phyloP scores from a whole-genome alignment of 192 early-diverging fungal genomes.

The Umbelopsis vinacea region DNA sequence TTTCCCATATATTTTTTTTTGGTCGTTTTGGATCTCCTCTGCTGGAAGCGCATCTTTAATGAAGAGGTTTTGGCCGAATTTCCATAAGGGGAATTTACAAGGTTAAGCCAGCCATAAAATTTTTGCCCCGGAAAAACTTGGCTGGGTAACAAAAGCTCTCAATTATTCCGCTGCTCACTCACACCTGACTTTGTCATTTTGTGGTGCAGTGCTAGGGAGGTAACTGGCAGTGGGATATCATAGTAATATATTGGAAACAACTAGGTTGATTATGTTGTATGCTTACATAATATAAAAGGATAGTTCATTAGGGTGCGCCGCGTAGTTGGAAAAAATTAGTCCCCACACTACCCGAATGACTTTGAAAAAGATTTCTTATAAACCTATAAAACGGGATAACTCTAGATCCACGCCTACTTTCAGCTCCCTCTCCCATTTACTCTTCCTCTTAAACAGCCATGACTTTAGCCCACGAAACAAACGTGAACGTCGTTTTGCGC shows the following conservation, averaged over 20 bases:
- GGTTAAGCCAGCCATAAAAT: not conserved
- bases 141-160: not conserved
- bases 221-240: too few relatives aligned
- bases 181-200: not conserved
- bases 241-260: too few relatives aligned
- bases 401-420: not conserved
- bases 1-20: not conserved
- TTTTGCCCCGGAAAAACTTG: slow-evolving; percentile 10
- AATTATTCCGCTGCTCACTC: slow-evolving; percentile 4
- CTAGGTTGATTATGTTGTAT: not conserved
- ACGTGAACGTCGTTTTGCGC: slow-evolving; percentile 31
- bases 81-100: slow-evolving; percentile 1
- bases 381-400: not conserved
- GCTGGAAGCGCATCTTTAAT: not conserved
- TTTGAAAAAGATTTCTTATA: not conserved
- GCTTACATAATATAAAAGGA: not conserved
- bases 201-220: not conserved
- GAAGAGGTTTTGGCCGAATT: slow-evolving; percentile 1
- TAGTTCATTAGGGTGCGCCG: not conserved
- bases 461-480: slow-evolving; percentile 19
- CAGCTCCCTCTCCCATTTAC: not conserved
- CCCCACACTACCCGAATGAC: slow-evolving; percentile 1
- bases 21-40: not conserved
- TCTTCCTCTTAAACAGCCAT: not conserved
- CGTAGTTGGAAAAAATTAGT: not conserved